Percentiles rank a stretch among this genome's conserved stretches.
These are phyloP conservation scores for Colletotrichum sp. DNA, from an alignment of 2,329 filamentous ascomycete genomes.

Conservation along the genomic window DNA sequence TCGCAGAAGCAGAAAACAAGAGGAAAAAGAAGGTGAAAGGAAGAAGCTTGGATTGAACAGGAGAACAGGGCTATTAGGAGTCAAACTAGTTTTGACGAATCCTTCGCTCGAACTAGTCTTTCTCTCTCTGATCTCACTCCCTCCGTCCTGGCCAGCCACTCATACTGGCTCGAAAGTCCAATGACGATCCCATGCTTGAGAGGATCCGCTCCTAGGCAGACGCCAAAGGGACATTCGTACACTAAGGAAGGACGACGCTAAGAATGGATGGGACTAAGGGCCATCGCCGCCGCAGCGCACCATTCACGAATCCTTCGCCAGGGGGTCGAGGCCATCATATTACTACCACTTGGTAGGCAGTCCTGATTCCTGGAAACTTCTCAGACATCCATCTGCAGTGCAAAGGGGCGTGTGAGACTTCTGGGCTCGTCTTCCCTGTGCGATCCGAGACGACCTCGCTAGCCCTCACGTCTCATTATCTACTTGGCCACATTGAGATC, in stretches of 20 bases:
- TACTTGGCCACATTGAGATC: background rate
- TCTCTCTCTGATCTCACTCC: background rate
- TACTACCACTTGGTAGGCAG: background rate
- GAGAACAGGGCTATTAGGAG: background rate
- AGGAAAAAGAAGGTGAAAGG: background rate
- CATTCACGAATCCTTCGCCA: constrained; percentile 15
- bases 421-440: background rate
- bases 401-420: background rate
- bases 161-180: background rate
- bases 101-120: background rate
- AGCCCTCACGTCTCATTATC: background rate
- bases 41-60: background rate
- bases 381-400: background rate
- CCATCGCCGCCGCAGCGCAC: background rate
- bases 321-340: background rate
- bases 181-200: background rate
- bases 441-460: background rate
- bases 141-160: background rate
- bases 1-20: background rate
- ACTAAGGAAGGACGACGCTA: background rate
- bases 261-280: background rate
- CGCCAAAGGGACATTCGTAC: background rate
- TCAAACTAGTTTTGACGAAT: background rate
- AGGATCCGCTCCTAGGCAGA: background rate
- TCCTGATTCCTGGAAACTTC: background rate